phyloP scores from a whole-genome alignment of 2,329 filamentous ascomycete genomes.

The Phaeoacremonium minimum region DNA sequence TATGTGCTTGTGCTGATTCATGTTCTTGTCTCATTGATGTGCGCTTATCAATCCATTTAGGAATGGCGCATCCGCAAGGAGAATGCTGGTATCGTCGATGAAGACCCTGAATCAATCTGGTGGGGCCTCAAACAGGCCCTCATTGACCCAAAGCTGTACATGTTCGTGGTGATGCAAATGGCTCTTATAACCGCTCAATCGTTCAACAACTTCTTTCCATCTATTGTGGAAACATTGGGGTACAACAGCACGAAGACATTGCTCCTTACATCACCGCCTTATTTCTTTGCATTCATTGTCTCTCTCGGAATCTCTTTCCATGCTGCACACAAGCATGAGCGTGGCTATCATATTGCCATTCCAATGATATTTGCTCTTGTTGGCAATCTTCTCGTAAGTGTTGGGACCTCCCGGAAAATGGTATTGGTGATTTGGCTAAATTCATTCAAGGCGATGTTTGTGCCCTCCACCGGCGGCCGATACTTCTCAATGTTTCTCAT shows the following conservation, averaged over 20 bases:
- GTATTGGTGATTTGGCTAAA: background rate
- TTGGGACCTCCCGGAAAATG: too few species aligned
- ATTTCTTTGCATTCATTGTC: slow-evolving; percentile 11
- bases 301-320: slow-evolving; percentile 15
- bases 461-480: slow-evolving; percentile 7
- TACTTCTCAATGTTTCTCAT: slow-evolving; percentile 18
- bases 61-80: slow-evolving; percentile 19
- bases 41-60: slow-evolving; percentile 8
- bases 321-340: slow-evolving; percentile 14
- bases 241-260: slow-evolving; percentile 15
- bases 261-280: slow-evolving; percentile 14
- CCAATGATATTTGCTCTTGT: slow-evolving; percentile 14
- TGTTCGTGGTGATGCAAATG: slow-evolving; percentile 18
- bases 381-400: slow-evolving; percentile 3
- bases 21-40: slow-evolving; percentile 1
- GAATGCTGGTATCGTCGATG: slow-evolving; percentile 17
- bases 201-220: slow-evolving; percentile 15
- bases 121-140: slow-evolving; percentile 13
- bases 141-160: slow-evolving; percentile 16
- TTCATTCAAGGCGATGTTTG: slow-evolving; percentile 1
- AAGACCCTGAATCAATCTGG: slow-evolving; percentile 15
- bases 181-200: slow-evolving; percentile 14
- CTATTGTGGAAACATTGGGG: slow-evolving; percentile 12
- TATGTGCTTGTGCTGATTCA: slow-evolving; percentile 13
- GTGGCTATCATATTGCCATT: slow-evolving; percentile 16